Evolutionary conservation across 805 yeast genomes (phyloP), one percentile per base, ranked within the genome.

Genomic region (Cyberlindnera maritima): DNA sequence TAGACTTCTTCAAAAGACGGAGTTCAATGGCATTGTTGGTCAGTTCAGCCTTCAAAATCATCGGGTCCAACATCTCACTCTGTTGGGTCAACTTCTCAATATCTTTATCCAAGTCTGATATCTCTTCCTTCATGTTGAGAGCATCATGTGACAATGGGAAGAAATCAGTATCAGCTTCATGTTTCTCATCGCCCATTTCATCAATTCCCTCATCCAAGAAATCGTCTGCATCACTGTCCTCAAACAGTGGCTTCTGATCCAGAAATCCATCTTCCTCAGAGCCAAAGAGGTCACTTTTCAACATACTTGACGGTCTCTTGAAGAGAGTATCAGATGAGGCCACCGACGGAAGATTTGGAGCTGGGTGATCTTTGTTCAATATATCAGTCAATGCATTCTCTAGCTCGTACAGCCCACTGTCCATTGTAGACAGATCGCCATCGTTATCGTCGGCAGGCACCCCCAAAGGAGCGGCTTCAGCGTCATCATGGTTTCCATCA

Each of bases 21-120:
- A 86, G 67, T 59, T 90, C 94, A 4, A 80, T 74, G 6, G 76
- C 66, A 61, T 87, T 87, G 61, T 88, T 86, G 0, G 95, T 88
- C 28, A 92, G 68, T 57, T 88, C 96, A 0, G 97, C 96, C 60
- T 92, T 92, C 38, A 74, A 70, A 34, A 88, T 63, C 39, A 92
- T 69, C 5, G 92, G 84, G 13, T 76, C 79, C 34, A 92, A 64
- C 20, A 91, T 78, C 4, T 71, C 70, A 35, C 79, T 67, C 60
- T 91, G 96, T 47, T 78, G 77, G 32, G 74, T 71, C 21, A 87
- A 65, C 43, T 73, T 75, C 21, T 74, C 79, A 7, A 88, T 79
- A 13, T 83, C 87, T 2, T 69, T 62, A 2, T 76, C 69, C 14
- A 90, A 62, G n/a, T 70, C 74, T 2, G 69, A 69, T 37, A 91